These are phyloP conservation scores for Arabidopsis arenosa DNA, from an alignment of 345 rosid species.

Conservation along the genomic window DNA sequence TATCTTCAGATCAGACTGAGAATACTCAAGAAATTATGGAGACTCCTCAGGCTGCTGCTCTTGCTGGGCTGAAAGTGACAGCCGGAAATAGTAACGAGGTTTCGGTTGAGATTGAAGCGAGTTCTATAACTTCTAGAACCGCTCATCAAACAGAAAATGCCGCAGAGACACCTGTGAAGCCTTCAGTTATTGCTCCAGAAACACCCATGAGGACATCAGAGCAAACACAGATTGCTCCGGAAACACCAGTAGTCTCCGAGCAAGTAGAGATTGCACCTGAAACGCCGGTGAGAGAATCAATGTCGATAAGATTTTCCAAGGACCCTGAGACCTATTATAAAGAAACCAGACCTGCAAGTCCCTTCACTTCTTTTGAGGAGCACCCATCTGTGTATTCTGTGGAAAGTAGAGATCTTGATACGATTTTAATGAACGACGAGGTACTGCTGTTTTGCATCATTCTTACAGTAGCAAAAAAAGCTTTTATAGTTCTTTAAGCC, in stretches of 20 bases:
- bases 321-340: conserved; percentile 47
- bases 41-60: conserved; percentile 34
- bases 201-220: conserved; percentile 34
- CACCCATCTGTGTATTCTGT: conserved; percentile 28
- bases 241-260: conserved; percentile 38
- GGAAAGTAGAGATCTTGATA: conserved; percentile 50
- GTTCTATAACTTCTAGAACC: conserved; percentile 7
- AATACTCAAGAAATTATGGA: conserved; percentile 36
- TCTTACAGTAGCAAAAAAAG: background rate
- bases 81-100: conserved; percentile 18
- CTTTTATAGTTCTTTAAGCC: background rate
- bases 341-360: conserved; percentile 32
- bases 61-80: conserved; percentile 29
- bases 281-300: conserved; percentile 58
- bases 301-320: conserved; percentile 49
- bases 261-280: conserved; percentile 65
- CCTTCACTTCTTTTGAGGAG: conserved; percentile 37
- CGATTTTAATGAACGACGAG: conserved; percentile 54
- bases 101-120: conserved; percentile 7
- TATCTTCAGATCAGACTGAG: conserved; percentile 14
- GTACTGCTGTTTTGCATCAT: conserved; percentile 36
- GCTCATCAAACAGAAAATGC: conserved; percentile 35
- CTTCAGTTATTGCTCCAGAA: conserved; percentile 36
- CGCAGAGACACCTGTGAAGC: conserved; percentile 31
- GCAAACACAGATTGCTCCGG: conserved; percentile 39